Evolutionary conservation across 1,284 basidiomycete genomes (phyloP).

Genomic region (Heliocybe sulcata): DNA sequence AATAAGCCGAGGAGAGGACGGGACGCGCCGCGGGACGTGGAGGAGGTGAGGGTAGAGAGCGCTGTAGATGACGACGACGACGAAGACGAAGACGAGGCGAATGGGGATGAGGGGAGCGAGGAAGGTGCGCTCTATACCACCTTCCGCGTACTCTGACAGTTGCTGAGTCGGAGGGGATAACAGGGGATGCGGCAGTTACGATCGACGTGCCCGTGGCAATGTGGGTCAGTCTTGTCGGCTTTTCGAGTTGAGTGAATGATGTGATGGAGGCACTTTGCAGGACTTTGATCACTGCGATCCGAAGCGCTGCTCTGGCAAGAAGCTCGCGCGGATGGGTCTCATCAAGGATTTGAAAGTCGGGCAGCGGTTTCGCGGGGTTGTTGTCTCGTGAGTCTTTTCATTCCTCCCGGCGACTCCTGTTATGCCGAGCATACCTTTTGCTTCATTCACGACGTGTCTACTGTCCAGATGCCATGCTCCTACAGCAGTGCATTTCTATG

Average conservation of each 20-base stretch:
- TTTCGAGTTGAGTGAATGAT: neutral
- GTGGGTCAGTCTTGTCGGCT: conserved; percentile 58
- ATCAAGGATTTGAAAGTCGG: conserved; percentile 84
- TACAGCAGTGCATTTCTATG: too few species aligned
- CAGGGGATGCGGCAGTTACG: neutral
- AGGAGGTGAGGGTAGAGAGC: neutral
- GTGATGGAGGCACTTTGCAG: conserved; percentile 32
- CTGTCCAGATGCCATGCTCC: too few species aligned
- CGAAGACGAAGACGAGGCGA: neutral
- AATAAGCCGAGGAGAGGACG: neutral
- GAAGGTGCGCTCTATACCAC: neutral
- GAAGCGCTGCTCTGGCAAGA: conserved; percentile 91
- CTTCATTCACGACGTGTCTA: too few species aligned
- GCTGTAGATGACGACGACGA: neutral
- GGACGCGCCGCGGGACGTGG: neutral
- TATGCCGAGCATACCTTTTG: too few species aligned
- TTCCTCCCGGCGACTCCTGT: too few species aligned
- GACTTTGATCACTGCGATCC: conserved; percentile 99
- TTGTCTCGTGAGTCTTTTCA: conserved; percentile 75
- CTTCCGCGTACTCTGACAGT: neutral
- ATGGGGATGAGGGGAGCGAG: neutral
- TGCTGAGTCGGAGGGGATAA: neutral
- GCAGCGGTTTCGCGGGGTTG: conserved; percentile 84
- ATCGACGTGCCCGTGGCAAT: conserved; percentile 77
- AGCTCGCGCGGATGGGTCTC: conserved; percentile 80